A percentile compares a stretch with the other conserved stretches of the same genome.
Evolutionary conservation across 2,329 filamentous ascomycete species (phyloP).

Genomic region (Scedosporium aurantiacum): DNA sequence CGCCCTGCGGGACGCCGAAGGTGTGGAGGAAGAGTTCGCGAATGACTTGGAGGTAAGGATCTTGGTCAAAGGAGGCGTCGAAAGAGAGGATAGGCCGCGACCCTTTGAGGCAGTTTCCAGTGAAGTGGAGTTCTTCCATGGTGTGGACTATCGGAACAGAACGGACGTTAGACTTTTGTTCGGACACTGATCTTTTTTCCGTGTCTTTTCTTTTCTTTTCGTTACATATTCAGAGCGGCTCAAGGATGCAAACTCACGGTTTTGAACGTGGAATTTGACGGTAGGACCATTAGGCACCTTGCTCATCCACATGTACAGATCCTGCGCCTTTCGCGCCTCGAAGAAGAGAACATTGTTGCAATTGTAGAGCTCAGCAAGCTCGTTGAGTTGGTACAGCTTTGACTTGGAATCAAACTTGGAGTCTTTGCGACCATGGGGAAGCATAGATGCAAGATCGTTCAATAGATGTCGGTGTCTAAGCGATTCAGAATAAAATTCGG

Average conservation of each 20-base stretch:
- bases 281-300: slow-evolving; percentile 67
- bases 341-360: slow-evolving; percentile 95
- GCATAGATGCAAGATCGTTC: slow-evolving; percentile 75
- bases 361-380: slow-evolving; percentile 67
- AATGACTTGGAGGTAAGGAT: slow-evolving; percentile 70
- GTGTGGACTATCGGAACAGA: slow-evolving; percentile 57
- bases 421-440: slow-evolving; percentile 89
- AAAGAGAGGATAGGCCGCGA: slow-evolving; percentile 86
- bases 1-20: slow-evolving; percentile 83
- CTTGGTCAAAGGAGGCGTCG: slow-evolving; percentile 72
- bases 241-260: slow-evolving; percentile 36
- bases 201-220: not conserved
- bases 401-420: slow-evolving; percentile 96
- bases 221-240: not conserved
- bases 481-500: not conserved
- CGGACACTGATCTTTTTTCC: too few relatives aligned
- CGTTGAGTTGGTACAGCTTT: slow-evolving; percentile 72
- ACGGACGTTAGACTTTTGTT: too few relatives aligned
- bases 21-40: slow-evolving; percentile 84
- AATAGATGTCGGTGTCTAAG: slow-evolving; percentile 82
- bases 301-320: slow-evolving; percentile 87
- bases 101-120: slow-evolving; percentile 92
- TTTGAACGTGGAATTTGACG: slow-evolving; percentile 64
- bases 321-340: slow-evolving; percentile 86
- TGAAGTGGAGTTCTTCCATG: slow-evolving; percentile 94